Evolutionary conservation across 257 asterid species (phyloP).

Genomic region (Scutellaria baicalensis): DNA sequence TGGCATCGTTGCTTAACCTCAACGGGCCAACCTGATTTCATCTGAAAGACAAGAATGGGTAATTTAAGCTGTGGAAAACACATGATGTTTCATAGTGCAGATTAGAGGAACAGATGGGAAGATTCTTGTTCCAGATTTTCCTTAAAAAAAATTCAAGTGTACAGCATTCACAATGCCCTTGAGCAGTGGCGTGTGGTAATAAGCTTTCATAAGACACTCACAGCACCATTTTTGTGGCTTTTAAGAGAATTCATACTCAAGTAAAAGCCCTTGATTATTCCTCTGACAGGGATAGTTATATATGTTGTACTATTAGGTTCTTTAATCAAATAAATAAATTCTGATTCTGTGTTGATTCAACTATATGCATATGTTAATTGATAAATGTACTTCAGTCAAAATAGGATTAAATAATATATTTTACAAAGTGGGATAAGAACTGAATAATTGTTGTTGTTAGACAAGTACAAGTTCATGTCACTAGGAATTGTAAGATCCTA

Average conservation of each 20-base stretch:
- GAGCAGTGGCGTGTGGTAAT: slow-evolving; percentile 15
- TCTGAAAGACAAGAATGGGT: slow-evolving; percentile 15
- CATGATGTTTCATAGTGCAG: slow-evolving; percentile 7
- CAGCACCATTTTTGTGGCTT: slow-evolving; percentile 1
- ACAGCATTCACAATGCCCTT: slow-evolving; percentile 24
- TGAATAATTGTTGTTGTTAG: too few relatives aligned
- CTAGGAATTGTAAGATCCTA: not conserved
- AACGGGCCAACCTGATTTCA: slow-evolving; percentile 95
- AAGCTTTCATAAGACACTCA: slow-evolving; percentile 3
- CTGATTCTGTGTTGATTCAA: not conserved
- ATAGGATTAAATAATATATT: too few relatives aligned
- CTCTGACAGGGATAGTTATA: not conserved
- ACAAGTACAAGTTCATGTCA: not conserved
- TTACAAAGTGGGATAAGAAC: too few relatives aligned
- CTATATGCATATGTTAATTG: too few relatives aligned
- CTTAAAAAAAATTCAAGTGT: slow-evolving; percentile 8
- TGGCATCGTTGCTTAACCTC: slow-evolving; percentile 99
- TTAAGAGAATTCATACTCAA: not conserved
- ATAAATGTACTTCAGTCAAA: too few relatives aligned
- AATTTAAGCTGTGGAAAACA: slow-evolving; percentile 7
- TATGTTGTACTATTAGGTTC: slow-evolving; percentile 1
- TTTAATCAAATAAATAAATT: not conserved
- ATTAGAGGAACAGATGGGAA: slow-evolving; percentile 22
- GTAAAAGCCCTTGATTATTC: not conserved
- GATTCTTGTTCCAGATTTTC: slow-evolving; percentile 8